Evolutionary conservation across 176 grass and related monocot genomes (phyloP).

Genomic region (Puya raimondii): DNA sequence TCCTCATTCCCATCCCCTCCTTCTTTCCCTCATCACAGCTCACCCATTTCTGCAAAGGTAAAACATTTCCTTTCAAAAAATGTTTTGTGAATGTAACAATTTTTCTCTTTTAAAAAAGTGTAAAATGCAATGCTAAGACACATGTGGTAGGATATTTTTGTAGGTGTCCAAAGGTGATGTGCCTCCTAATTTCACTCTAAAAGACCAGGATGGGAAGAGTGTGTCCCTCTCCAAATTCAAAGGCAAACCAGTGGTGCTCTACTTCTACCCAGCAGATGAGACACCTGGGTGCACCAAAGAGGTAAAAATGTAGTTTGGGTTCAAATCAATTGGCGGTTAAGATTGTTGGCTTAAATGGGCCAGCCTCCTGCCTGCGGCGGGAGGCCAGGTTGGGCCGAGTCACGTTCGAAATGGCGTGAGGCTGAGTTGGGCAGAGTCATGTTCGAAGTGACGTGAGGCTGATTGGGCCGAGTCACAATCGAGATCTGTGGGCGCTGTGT

Average conservation of each 20-base stretch:
- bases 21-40: background rate
- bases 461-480: too few relatives aligned
- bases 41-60: slow-evolving; percentile 21
- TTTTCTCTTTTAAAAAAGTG: background rate
- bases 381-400: too few relatives aligned
- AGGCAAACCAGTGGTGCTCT: slow-evolving; percentile 76
- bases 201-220: slow-evolving; percentile 71
- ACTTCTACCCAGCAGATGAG: slow-evolving; percentile 96
- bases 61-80: background rate
- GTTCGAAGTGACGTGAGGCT: too few relatives aligned
- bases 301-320: slow-evolving; percentile 16
- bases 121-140: background rate
- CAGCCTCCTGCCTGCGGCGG: too few relatives aligned
- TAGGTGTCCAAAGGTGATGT: slow-evolving; percentile 63
- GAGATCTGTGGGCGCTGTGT: too few relatives aligned
- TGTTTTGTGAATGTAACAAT: background rate
- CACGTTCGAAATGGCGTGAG: too few relatives aligned
- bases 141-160: background rate
- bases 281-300: slow-evolving; percentile 92
- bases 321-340: background rate
- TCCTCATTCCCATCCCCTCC: background rate
- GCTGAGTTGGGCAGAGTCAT: too few relatives aligned
- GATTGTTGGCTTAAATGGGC: too few relatives aligned
- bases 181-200: slow-evolving; percentile 65
- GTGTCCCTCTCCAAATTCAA: slow-evolving; percentile 85